Evolutionary conservation across 164 flowering plant genomes (phyloP), one percentile per base, ranked within the genome.

Genomic region (Liriodendron chinense): DNA sequence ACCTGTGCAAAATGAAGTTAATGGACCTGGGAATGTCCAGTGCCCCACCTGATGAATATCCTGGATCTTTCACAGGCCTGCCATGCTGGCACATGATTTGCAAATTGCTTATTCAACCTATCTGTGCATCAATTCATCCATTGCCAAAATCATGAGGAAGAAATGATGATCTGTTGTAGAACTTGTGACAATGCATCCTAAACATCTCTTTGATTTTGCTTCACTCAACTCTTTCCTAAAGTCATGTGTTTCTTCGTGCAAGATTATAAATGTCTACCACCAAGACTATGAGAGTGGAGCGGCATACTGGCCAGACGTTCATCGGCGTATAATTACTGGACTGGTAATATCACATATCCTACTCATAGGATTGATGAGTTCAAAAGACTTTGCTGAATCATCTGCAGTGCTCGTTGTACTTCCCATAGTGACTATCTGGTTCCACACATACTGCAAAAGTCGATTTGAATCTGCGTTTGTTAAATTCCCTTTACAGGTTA

Each of bases 221-320:
- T 22, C 67, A 64, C 26, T 24, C 26, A 16, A 16, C 2, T 14
- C 9, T 72, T 28, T 56, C 34, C 62, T 57, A n/a, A 14, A 49
- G 73, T 26, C 21, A 3, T 25, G 3, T 22, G 6, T 65, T 68
- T 13, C 50, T 10, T 68, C 4, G 63, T 34, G 10, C 61, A 67
- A 92, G 97, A 84, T 92, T 49, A 92, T 92, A 79, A 92, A 92
- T 83, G 97, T 92, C 6, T 92, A 92, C 85, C 86, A 91, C 72
- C 97, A 89, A 77, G 81, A 87, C 76, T 92, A 92, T 62, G 97
- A 92, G 77, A 92, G 97, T 81, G 93, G 83, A 64, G 97, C 92
- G 24, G 86, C 93, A 79, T 92, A 89, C 81, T 92, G 97, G 97
- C 97, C 94, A 18, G 92, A 91, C 80, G 91, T 92, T 56, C 97